Conservation (phyloP, 139 green algal species). For the Trebouxia sp. region DNA sequence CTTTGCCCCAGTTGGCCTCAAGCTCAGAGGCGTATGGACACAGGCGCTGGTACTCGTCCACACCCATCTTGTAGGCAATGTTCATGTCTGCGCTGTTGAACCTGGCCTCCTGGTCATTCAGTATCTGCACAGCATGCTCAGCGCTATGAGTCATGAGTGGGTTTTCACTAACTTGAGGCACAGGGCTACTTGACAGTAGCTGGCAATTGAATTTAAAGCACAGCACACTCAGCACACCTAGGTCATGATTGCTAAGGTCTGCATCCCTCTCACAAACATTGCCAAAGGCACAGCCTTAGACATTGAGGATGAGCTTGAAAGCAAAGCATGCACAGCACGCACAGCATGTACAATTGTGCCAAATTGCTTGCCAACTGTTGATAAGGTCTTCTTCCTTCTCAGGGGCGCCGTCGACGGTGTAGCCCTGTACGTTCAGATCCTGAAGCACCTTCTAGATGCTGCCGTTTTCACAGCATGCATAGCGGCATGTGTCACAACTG, state of each 20-base stretch:
- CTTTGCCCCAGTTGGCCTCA: constrained; percentile 99
- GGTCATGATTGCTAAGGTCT: neutral
- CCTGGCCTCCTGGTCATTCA: constrained; percentile 89
- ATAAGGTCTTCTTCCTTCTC: neutral
- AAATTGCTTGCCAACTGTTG: neutral
- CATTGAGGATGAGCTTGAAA: neutral
- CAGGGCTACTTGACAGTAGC: no score
- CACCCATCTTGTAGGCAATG: constrained; percentile 93
- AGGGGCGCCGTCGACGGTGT: constrained; percentile 88
- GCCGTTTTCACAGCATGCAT: constrained; percentile 43
- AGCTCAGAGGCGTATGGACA: constrained; percentile 91
- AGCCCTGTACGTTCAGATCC: constrained; percentile 86
- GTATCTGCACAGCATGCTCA: constrained; percentile 43
- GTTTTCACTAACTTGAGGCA: no score
- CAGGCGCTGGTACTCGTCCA: constrained; percentile 89
- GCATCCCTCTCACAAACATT: no score
- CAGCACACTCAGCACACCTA: neutral
- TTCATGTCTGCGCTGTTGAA: constrained; percentile 96
- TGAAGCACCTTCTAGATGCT: constrained; percentile 90
- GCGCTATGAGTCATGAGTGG: neutral
- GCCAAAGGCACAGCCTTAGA: no score
- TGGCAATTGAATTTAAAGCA: neutral
- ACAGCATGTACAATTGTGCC: neutral
- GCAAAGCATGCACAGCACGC: neutral
- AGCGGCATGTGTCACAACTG: neutral